A percentile compares a stretch with the other conserved stretches of the same genome.
phyloP scores from a whole-genome alignment of 2,329 filamentous ascomycete species.

The Ophiostoma novo-ulmi region DNA sequence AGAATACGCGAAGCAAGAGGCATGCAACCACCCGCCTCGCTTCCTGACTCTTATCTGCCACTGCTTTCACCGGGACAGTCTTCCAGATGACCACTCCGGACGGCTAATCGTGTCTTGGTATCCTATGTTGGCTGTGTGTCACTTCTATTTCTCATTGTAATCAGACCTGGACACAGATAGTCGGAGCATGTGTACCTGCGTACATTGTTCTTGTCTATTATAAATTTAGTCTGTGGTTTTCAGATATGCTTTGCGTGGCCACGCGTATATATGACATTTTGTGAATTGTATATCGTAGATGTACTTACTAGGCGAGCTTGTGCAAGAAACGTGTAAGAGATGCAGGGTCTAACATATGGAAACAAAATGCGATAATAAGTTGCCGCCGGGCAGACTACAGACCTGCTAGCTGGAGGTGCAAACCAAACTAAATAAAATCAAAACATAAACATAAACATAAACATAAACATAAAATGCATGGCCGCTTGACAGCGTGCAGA shows the following conservation, averaged over 20 bases:
- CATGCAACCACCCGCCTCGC: slow-evolving; percentile 5
- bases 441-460: no score
- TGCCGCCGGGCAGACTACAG: no score
- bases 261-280: no score
- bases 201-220: no score
- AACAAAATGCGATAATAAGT: no score
- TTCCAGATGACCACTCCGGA: neutral
- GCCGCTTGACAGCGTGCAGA: neutral
- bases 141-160: neutral
- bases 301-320: neutral
- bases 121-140: neutral
- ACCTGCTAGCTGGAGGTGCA: no score
- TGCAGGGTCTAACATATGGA: no score
- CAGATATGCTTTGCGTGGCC: no score
- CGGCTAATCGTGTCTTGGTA: neutral
- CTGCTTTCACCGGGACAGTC: neutral
- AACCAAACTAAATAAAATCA: no score
- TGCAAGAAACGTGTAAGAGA: neutral
- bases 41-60: neutral
- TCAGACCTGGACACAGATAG: neutral
- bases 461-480: no score
- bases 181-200: no score
- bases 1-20: neutral
- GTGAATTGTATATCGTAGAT: neutral
- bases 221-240: no score